Base-by-base conservation (phyloP, 140 eudicot species). In the Ambrosia hybrid region DNA sequence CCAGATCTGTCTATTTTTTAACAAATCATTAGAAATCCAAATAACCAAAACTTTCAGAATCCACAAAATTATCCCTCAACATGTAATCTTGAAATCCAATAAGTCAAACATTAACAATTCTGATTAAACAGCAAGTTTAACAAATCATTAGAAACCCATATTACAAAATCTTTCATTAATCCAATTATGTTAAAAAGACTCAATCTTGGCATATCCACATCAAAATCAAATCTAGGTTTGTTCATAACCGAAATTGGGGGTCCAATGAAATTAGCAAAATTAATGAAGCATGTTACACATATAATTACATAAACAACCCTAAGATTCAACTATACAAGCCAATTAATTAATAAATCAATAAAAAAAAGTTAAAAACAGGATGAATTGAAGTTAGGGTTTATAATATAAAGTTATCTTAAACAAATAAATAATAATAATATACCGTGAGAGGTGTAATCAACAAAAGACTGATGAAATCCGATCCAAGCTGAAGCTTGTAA, bases 401-500 rank as follows among this genome's bases (percentile, higher is more conserved):
- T 46, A 46, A 46, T n/a, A n/a, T n/a, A n/a, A n/a, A 7, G 9
- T 0, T 8, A 46, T 9, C 52, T 39, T 39, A 39, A 39, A 39
- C 6, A 5, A 39, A 39, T 5, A 39, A 5, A 46, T n/a, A n/a
- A n/a, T n/a, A n/a, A n/a, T n/a, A n/a, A n/a, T n/a, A n/a, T n/a
- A n/a, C n/a, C n/a, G n/a, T n/a, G n/a, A n/a, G n/a, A n/a, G n/a
- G n/a, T n/a, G n/a, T n/a, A n/a, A n/a, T n/a, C n/a, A n/a, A n/a
- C n/a, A 65, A 52, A 73, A 74, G 16, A 74, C 11, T 56, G 71
- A 63, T 10, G 36, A 9, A 51, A 13, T 15, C 62, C 36, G 51
- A 39, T 6, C 45, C 45, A n/a, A 49, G 79, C 1, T 7, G 67
- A 39, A 75, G 79, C 67, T 73, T 75, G 73, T 55, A 73, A 65